Base-by-base conservation (phyloP, 345 rosid genomes). In the Corchorus capsularis region DNA sequence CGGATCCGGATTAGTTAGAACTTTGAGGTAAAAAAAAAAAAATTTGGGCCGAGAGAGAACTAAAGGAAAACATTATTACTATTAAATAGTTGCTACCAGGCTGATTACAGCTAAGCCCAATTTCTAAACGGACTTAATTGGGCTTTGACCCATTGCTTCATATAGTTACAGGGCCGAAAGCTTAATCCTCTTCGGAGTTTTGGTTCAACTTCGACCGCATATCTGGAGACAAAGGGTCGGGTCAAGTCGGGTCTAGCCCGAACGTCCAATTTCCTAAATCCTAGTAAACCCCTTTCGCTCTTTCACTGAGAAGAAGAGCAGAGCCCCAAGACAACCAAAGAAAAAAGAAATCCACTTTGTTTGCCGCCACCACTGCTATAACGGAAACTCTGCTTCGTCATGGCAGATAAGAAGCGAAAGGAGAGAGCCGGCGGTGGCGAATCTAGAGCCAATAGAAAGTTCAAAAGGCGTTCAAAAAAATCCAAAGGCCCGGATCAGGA, bases 401-500 rank as follows among this genome's bases (percentile, higher is more conserved):
- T 72, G 56, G 67, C 56, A 27, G 76, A 60, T 0, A 73, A 73
- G 56, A 73, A 73, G 56, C 76, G 68, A 7, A 22, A 59, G 12
- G 68, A n/a, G 41, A 60, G 27, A 46, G 45, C 11, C 17, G 32
- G 56, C 22, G 65, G 61, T 22, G 57, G 61, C 20, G 76, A 60
- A 60, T 57, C 76, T 9, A 61, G 43, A 57, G 34, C 7, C 17
- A 61, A 34, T 56, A 61, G 17, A 46, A 61, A 73, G 56, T 59
- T 60, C 16, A 47, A 47, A 47, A 73, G 27, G 41, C 3, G 32
- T 34, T 59, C 43, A 0, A 61, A 61, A 0, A 61, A 61, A 5
- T 71, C 75, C 66, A 79, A 46, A 67, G 71, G 19, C 15, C 41
- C 35, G n/a, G 34, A 15, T 27, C 52, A 53, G 74, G 53, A 53